These are phyloP conservation scores for Helminthosporium solani DNA, from an alignment of 2,329 filamentous ascomycete species.

Conservation along the genomic window DNA sequence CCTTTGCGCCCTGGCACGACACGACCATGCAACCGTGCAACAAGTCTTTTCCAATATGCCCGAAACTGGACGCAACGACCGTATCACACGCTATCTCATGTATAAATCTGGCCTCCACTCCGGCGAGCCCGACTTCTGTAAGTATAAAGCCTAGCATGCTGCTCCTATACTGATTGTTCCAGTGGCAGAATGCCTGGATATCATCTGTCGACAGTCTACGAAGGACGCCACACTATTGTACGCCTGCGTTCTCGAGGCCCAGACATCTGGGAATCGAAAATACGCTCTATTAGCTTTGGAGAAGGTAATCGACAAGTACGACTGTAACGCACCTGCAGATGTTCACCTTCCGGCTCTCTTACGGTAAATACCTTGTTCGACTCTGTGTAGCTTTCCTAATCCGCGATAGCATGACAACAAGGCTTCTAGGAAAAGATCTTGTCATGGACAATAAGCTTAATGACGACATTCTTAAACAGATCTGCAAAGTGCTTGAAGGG, in stretches of 20 bases:
- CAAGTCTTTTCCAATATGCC: slow-evolving; percentile 62
- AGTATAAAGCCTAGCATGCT: slow-evolving; percentile 2
- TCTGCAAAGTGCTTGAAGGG: slow-evolving; percentile 58
- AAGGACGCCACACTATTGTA: slow-evolving; percentile 68
- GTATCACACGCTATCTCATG: slow-evolving; percentile 70
- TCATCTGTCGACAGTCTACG: slow-evolving; percentile 55
- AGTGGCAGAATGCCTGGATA: slow-evolving; percentile 64
- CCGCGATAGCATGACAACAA: slow-evolving; percentile 44
- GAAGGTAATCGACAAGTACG: slow-evolving; percentile 59
- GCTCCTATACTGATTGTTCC: slow-evolving; percentile 21
- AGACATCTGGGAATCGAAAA: slow-evolving; percentile 61
- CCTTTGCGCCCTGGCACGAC: slow-evolving; percentile 63
- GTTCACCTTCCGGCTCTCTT: slow-evolving; percentile 65
- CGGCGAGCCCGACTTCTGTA: slow-evolving; percentile 57
- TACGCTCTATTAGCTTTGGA: slow-evolving; percentile 62
- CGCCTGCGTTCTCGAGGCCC: slow-evolving; percentile 77
- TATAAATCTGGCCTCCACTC: slow-evolving; percentile 69
- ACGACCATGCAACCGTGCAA: slow-evolving; percentile 57
- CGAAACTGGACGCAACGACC: slow-evolving; percentile 57
- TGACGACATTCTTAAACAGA: slow-evolving; percentile 44
- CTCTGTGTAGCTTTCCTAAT: slow-evolving; percentile 9
- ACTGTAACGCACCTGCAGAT: slow-evolving; percentile 49
- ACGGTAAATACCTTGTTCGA: slow-evolving; percentile 54
- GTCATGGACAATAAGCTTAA: slow-evolving; percentile 30
- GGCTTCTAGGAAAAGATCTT: slow-evolving; percentile 49